These are phyloP conservation scores for Aristolochia contorta DNA, from an alignment of 164 flowering plant species.

Conservation along the genomic window DNA sequence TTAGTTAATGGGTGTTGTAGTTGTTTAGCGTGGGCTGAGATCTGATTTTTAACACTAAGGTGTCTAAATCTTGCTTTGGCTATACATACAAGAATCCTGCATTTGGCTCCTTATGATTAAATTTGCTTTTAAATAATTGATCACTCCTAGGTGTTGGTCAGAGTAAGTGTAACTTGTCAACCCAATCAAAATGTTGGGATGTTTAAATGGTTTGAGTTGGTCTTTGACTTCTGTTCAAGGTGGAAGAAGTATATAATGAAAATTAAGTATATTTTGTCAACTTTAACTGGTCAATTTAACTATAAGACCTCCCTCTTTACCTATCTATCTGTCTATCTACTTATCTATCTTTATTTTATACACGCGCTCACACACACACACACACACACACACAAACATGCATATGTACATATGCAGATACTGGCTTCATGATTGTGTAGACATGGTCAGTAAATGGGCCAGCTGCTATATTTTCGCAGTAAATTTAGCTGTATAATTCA, in stretches of 20 bases:
- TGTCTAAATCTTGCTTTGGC: too few relatives aligned
- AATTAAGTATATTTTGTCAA: not conserved
- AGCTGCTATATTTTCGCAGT: not conserved
- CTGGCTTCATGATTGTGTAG: not conserved
- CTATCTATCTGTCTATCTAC: too few relatives aligned
- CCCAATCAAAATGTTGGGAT: not conserved
- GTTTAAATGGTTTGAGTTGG: not conserved
- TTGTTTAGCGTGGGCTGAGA: too few relatives aligned
- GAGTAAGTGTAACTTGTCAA: not conserved
- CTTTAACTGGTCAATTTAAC: not conserved
- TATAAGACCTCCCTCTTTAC: too few relatives aligned
- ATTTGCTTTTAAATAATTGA: too few relatives aligned
- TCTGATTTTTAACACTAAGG: too few relatives aligned
- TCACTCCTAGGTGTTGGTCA: not conserved
- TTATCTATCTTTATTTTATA: too few relatives aligned
- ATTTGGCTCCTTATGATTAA: too few relatives aligned
- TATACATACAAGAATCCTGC: too few relatives aligned
- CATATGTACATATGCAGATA: not conserved
- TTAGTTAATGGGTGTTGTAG: too few relatives aligned
- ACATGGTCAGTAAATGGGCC: not conserved
- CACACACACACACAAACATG: too few relatives aligned
- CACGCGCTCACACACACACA: too few relatives aligned
- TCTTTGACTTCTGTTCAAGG: not conserved
- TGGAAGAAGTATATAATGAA: not conserved
- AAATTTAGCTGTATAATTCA: constrained; percentile 3